These are phyloP conservation scores for Solanum verrucosum DNA, from an alignment of 257 asterid genomes.

Conservation along the genomic window DNA sequence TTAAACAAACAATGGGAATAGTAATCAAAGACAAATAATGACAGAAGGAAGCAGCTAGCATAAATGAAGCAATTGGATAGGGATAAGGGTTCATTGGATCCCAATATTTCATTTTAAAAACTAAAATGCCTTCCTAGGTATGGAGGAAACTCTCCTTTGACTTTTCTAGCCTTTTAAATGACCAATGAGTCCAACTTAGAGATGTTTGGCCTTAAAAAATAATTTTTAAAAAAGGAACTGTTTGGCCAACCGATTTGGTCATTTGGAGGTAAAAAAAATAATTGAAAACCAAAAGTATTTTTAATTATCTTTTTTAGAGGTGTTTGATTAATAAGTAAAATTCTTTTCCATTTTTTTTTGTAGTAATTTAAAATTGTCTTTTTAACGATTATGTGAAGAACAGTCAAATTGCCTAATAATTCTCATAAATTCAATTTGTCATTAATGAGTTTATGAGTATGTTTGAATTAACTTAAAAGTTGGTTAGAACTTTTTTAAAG, in stretches of 20 bases:
- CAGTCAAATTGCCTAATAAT: background rate
- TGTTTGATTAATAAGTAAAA: background rate
- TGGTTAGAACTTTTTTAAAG: fast-evolving
- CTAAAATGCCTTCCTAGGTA: background rate
- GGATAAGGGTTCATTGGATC: background rate
- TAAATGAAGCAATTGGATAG: background rate
- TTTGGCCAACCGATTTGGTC: background rate
- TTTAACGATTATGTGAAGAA: background rate
- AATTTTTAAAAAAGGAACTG: background rate
- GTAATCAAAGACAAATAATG: background rate
- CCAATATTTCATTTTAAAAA: background rate
- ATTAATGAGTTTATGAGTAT: background rate
- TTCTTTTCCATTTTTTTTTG: too few species aligned
- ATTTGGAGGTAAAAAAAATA: background rate
- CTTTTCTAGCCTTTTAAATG: background rate
- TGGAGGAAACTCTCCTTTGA: background rate
- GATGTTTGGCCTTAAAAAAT: background rate
- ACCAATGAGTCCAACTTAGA: background rate
- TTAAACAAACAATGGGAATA: background rate
- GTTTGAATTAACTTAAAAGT: too few species aligned
- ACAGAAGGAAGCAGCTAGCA: background rate
- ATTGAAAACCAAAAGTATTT: too few species aligned
- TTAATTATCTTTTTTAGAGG: too few species aligned
- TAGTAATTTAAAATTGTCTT: too few species aligned
- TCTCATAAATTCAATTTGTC: background rate